These are phyloP conservation scores for Chlorella sp. DNA, from an alignment of 139 green algal species.

Conservation along the genomic window DNA sequence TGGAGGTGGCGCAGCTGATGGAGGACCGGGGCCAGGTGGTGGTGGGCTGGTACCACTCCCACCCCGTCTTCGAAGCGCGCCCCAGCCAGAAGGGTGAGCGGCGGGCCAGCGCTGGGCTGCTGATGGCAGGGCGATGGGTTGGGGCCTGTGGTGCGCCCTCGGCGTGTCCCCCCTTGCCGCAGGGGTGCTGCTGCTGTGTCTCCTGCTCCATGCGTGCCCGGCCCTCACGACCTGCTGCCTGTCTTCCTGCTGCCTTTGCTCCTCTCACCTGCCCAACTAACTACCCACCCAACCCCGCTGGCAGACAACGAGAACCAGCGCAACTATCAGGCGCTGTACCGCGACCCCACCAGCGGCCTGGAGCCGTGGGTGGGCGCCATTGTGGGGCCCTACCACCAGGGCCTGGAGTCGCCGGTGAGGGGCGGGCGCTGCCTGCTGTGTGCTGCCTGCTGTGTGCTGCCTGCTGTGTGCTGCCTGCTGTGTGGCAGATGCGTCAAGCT, in stretches of 20 bases:
- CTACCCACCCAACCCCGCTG: no score
- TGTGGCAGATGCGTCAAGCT: no score
- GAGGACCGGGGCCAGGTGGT: conserved; percentile 52
- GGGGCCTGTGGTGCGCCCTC: no score
- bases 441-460: no score
- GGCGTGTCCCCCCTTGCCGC: no score
- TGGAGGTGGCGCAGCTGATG: conserved; percentile 69
- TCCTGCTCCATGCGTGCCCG: no score
- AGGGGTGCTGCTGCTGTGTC: no score
- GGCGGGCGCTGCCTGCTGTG: no score
- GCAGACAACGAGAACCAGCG: conserved; percentile 87
- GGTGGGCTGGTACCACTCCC: conserved; percentile 86
- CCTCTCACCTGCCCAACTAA: not conserved
- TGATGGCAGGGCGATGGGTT: no score
- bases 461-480: no score
- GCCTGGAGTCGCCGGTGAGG: conserved; percentile 55
- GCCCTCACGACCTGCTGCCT: not conserved
- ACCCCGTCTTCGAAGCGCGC: conserved; percentile 80
- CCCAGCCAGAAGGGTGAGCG: conserved; percentile 62
- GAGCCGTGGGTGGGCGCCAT: conserved; percentile 88
- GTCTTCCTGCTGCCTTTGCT: not conserved
- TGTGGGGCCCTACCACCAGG: conserved; percentile 79
- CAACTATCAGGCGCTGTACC: conserved; percentile 85
- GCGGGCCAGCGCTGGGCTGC: not conserved
- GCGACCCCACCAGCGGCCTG: conserved; percentile 47